A percentile compares a stretch with the other conserved stretches of the same genome.
Evolutionary conservation across 768 basidiomycete species (phyloP).

Genomic region (Russula sp.): DNA sequence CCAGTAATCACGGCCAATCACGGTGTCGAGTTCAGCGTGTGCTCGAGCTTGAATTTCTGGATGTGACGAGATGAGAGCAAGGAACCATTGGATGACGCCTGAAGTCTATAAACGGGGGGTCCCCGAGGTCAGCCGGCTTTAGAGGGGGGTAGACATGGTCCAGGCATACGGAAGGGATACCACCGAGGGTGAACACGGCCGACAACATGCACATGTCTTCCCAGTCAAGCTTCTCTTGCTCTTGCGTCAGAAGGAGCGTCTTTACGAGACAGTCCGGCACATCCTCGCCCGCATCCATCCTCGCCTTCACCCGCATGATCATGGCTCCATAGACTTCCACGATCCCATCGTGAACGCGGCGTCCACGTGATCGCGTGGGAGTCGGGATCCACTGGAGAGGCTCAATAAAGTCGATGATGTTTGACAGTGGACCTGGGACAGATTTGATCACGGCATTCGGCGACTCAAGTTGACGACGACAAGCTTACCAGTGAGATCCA

Average conservation of each 20-base stretch:
- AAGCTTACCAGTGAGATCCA: constrained; percentile 30
- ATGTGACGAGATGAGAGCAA: constrained; percentile 25
- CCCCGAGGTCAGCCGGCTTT: constrained; percentile 1
- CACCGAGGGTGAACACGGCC: constrained; percentile 33
- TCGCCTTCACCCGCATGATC: constrained; percentile 29
- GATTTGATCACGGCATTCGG: neutral
- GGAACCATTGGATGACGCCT: constrained; percentile 33
- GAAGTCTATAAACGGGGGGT: constrained; percentile 28
- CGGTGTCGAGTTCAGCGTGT: constrained; percentile 29
- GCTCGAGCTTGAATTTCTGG: constrained; percentile 29
- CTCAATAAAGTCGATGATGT: constrained; percentile 41
- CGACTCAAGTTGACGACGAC: neutral
- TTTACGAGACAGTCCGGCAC: constrained; percentile 35
- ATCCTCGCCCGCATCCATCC: constrained; percentile 30
- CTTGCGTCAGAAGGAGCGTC: constrained; percentile 29
- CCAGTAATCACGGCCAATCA: constrained; percentile 26
- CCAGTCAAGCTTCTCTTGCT: constrained; percentile 30
- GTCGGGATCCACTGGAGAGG: constrained; percentile 39
- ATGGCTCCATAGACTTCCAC: constrained; percentile 32
- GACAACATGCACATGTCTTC: constrained; percentile 34
- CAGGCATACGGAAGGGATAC: constrained; percentile 30
- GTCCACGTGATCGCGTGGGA: constrained; percentile 34
- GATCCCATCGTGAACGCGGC: constrained; percentile 35
- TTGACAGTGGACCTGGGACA: constrained; percentile 37
- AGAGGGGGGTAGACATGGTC: neutral